Evolutionary conservation across 192 early-diverging fungal genomes (phyloP), one percentile per base, ranked within the genome.

Genomic region (Coemansia sp.): DNA sequence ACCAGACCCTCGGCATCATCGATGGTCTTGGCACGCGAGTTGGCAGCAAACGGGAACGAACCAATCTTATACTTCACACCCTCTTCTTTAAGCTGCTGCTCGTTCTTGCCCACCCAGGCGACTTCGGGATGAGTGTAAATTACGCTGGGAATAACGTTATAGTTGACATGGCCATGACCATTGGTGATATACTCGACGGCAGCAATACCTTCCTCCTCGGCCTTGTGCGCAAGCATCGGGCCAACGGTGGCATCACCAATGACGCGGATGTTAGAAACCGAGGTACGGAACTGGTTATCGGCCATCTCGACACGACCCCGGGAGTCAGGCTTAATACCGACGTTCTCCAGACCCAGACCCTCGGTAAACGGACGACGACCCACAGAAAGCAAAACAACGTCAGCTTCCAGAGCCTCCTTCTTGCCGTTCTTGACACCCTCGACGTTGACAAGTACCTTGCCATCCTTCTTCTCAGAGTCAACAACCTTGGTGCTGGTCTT

Each of bases 141-240:
- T 64, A 99, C 97, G 35, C 94, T 95, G 36, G 97, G 97, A 71
- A 99, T 95, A 39, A 90, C 95, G 79, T 93, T 88, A 85, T 99
- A 99, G 93, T 99, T 98, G 86, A 99, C 97, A 79, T 98, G 95
- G 54, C 97, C 97, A 75, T 96, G 90, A 59, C 95, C 95, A 61
- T 87, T 87, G 63, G 88, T 88, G 63, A 99, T 93, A 86, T 93
- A 89, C 82, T 99, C 97, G 67, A 91, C 94, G 65, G 91, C 94
- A 36, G 97, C 97, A 80, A 99, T 96, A 77, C 96, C 96, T 81
- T 99, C 97, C 84, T 99, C 97, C 84, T 99, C 97, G 54, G 97
- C 95, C 88, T 99, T 99, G 93, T 99, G 97, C 20, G 97, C 97
- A 77, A 99, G 89, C 97, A 99, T 99, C 60, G 95, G 91, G 65